Evolutionary conservation across 2,329 filamentous ascomycete species (phyloP).

Genomic region (Nothophaeocryptopus gaeumannii): DNA sequence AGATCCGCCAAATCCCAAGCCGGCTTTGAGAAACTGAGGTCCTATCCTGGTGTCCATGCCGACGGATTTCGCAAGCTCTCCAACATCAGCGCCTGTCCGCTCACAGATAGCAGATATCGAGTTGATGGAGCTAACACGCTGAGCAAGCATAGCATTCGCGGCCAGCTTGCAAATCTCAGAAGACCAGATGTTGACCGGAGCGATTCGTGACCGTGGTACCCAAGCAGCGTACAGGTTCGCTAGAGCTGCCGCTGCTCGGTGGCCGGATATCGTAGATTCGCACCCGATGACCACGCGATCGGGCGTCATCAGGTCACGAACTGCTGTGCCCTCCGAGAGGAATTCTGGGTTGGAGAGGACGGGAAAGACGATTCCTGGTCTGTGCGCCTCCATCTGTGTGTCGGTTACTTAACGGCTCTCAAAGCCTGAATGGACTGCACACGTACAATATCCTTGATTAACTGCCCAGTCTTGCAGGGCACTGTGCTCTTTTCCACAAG

Average conservation of each 20-base stretch:
- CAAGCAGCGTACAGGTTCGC: slow-evolving; percentile 66
- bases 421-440: slow-evolving; percentile 21
- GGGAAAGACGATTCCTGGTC: slow-evolving; percentile 69
- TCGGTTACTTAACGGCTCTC: not conserved
- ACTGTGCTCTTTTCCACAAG: slow-evolving; percentile 81
- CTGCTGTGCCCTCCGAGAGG: slow-evolving; percentile 70
- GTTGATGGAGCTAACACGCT: slow-evolving; percentile 77
- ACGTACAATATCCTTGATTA: slow-evolving; percentile 62
- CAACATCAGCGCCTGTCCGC: slow-evolving; percentile 69
- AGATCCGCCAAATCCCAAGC: slow-evolving; percentile 72
- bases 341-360: slow-evolving; percentile 80
- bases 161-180: slow-evolving; percentile 75
- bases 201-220: slow-evolving; percentile 64
- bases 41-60: slow-evolving; percentile 66
- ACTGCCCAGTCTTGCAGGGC: slow-evolving; percentile 68
- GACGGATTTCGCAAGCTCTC: slow-evolving; percentile 58
- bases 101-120: slow-evolving; percentile 75
- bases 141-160: slow-evolving; percentile 74
- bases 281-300: slow-evolving; percentile 76
- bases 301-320: slow-evolving; percentile 66
- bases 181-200: slow-evolving; percentile 71
- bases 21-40: slow-evolving; percentile 67
- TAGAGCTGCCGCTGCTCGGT: slow-evolving; percentile 60
- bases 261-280: slow-evolving; percentile 58
- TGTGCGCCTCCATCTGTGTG: slow-evolving; percentile 44